Conservation (phyloP, 73 alveolate genomes). For the Tetrahymena borealis region DNA sequence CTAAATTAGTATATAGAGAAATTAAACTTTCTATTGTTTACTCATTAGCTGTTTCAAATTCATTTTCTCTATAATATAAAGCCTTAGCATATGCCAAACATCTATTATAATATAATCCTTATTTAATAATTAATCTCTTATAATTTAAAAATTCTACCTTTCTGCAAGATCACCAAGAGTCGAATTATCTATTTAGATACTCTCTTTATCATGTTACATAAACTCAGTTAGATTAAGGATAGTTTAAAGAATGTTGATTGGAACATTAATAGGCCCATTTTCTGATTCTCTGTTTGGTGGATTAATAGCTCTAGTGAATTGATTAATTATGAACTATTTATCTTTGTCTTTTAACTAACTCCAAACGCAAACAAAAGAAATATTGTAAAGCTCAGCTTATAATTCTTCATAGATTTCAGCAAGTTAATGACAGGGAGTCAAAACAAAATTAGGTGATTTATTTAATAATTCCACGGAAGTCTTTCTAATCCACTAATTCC, state of each 20-base stretch:
- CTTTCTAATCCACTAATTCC: constrained; percentile 96
- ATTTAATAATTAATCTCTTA: not conserved
- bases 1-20: constrained; percentile 64
- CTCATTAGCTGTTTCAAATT: constrained; percentile 73
- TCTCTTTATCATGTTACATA: constrained; percentile 91
- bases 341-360: constrained; percentile 71
- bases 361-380: constrained; percentile 90
- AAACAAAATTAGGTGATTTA: constrained; percentile 81
- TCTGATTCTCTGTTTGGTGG: too few relatives aligned
- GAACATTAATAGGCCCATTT: too few relatives aligned
- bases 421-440: constrained; percentile 77
- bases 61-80: constrained; percentile 88
- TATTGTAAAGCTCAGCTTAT: constrained; percentile 83
- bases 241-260: constrained; percentile 73
- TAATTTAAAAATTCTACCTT: not conserved
- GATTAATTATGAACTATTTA: constrained; percentile 58
- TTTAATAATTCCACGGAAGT: constrained; percentile 71
- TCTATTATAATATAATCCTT: not conserved
- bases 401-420: constrained; percentile 87
- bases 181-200: constrained; percentile 69
- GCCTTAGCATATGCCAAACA: constrained; percentile 98
- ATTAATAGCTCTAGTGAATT: constrained; percentile 66
- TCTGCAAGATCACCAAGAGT: constrained; percentile 92
- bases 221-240: constrained; percentile 93
- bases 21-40: constrained; percentile 22